Base-by-base conservation (phyloP, 1,139 yeast species). In the Taphrina communis region DNA sequence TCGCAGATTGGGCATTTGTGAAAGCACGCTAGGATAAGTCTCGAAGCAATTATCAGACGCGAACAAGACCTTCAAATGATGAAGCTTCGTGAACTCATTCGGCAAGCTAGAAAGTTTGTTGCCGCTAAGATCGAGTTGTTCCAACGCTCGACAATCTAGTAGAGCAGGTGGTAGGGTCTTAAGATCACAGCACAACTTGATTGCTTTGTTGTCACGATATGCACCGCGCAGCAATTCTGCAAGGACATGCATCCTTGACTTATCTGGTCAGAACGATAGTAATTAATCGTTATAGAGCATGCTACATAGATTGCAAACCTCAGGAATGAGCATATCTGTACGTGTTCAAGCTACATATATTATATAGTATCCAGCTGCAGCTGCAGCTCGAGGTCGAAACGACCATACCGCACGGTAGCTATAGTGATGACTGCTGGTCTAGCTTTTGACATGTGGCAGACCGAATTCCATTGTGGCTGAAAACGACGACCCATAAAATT, bases 71-170 rank as follows among this genome's bases (percentile, higher is more conserved):
- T 55, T 39, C 21, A 63, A 55, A 39, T 44, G 55, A 12, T 21
- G 42, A n/a, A 63, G 21, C 36, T 36, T 12, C 7, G 56, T 44
- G 38, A 63, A 63, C 12, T 31, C 44, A 14, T 42, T 38, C n/a
- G 67, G 67, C 21, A 63, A 35, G 9, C 9, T 17, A 14, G 56
- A 38, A 8, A 63, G 55, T 14, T 38, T 31, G 19, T 55, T 55
- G 21, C 67, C 67, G 36, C 61, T 53, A 14, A 63, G 44, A 35
- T 63, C 67, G 8, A 63, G 56, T 12, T 41, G 36, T 44, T 63
- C 67, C 36, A 63, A 39, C 5, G 14, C 39, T n/a, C n/a, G 8
- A 36, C 51, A 25, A 2, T 53, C 38, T 9, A 63, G 25, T 6
- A 63, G 25, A 19, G 55, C 67, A 7, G 14, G n/a, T 3, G 67